phyloP scores from a whole-genome alignment of 306 rosid species.

The Rosa rugosa region DNA sequence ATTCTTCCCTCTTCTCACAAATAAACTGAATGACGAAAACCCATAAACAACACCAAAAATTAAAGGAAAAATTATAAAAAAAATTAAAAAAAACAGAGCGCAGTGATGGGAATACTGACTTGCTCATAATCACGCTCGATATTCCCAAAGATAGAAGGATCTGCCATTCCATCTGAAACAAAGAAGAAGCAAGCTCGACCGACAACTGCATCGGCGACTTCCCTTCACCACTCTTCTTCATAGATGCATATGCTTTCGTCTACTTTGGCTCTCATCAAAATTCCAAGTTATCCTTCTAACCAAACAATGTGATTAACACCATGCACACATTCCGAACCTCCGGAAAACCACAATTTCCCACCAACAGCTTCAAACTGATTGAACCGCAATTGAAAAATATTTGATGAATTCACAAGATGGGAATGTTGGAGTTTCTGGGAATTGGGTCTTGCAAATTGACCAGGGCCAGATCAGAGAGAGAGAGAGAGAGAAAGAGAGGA shows the following conservation, averaged over 20 bases:
- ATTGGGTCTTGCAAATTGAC: conserved; percentile 23
- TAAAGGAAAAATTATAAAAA: background rate
- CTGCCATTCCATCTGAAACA: conserved; percentile 98
- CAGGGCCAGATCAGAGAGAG: conserved; percentile 19
- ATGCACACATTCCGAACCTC: background rate
- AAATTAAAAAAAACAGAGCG: background rate
- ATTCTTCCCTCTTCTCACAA: background rate
- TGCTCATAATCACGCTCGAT: conserved; percentile 72
- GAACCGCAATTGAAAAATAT: background rate
- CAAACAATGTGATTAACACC: background rate
- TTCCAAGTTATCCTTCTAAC: conserved; percentile 30
- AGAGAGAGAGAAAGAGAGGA: conserved; percentile 39
- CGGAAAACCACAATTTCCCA: background rate
- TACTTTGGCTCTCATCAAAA: conserved; percentile 75
- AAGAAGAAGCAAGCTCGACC: conserved; percentile 56
- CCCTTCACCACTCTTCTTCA: conserved; percentile 63
- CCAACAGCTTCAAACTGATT: background rate
- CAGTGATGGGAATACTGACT: conserved; percentile 45
- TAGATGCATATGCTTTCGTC: conserved; percentile 44
- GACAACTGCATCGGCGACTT: conserved; percentile 53
- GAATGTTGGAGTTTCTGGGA: conserved; percentile 15
- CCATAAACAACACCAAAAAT: background rate
- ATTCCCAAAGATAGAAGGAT: conserved; percentile 62
- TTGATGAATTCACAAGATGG: background rate
- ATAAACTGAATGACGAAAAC: background rate